These are phyloP conservation scores for Fusarium decemcellulare DNA, from an alignment of 2,329 filamentous ascomycete genomes.

Conservation along the genomic window DNA sequence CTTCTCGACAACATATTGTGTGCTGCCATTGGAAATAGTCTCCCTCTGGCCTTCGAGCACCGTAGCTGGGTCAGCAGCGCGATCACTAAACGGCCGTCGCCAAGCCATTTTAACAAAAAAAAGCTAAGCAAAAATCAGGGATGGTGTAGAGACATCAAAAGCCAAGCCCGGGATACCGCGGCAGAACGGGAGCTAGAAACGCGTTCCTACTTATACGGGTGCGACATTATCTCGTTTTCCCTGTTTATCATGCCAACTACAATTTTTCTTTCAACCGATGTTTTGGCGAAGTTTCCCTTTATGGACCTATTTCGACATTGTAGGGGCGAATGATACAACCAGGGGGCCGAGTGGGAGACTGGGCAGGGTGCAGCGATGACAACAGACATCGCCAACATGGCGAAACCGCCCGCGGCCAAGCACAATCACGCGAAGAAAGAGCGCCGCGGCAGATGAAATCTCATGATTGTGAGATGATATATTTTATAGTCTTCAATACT, in stretches of 20 bases:
- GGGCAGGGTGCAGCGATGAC: slow-evolving; percentile 4
- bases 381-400: slow-evolving; percentile 7
- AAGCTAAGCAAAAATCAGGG: background rate
- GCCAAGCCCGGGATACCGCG: slow-evolving; percentile 1
- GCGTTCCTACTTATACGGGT: slow-evolving; percentile 2
- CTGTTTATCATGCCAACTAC: background rate
- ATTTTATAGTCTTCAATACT: background rate
- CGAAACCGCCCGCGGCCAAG: background rate
- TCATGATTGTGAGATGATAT: background rate
- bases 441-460: too few species aligned
- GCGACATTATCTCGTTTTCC: background rate
- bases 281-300: background rate
- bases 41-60: slow-evolving; percentile 2
- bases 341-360: slow-evolving; percentile 9
- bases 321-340: slow-evolving; percentile 12
- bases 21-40: slow-evolving; percentile 16
- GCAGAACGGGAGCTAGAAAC: background rate
- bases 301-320: background rate
- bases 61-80: background rate
- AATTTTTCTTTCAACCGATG: background rate
- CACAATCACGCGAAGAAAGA: background rate
- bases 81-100: background rate
- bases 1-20: slow-evolving; percentile 30
- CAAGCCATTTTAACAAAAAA: slow-evolving; percentile 2
- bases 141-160: background rate